Percentiles rank a stretch among this genome's conserved stretches.
Evolutionary conservation across 106 monocot species (phyloP).

Genomic region (Dendrobium huoshanense): DNA sequence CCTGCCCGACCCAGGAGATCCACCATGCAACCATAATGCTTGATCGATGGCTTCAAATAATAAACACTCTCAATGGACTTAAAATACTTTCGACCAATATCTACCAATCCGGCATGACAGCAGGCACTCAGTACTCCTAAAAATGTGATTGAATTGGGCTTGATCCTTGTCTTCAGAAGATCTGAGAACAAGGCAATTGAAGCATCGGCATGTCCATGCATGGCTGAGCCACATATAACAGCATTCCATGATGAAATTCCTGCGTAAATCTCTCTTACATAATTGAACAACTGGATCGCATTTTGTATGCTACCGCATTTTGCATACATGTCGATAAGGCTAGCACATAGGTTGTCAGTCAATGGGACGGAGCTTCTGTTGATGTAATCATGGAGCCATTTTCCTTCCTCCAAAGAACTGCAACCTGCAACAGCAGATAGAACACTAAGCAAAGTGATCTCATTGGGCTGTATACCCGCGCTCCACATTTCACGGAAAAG

Average conservation of each 20-base stretch:
- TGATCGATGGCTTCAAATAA: slow-evolving; percentile 39
- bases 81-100: slow-evolving; percentile 33
- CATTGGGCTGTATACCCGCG: slow-evolving; percentile 32
- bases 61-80: slow-evolving; percentile 44
- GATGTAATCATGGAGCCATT: slow-evolving; percentile 41
- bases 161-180: slow-evolving; percentile 26
- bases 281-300: slow-evolving; percentile 33
- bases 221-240: slow-evolving; percentile 50
- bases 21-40: slow-evolving; percentile 79
- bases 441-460: slow-evolving; percentile 50
- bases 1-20: slow-evolving; percentile 68
- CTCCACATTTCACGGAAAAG: slow-evolving; percentile 45
- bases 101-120: slow-evolving; percentile 59
- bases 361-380: slow-evolving; percentile 26
- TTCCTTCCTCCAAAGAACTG: slow-evolving; percentile 45
- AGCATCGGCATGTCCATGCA: slow-evolving; percentile 39
- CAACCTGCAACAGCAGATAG: slow-evolving; percentile 50
- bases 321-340: slow-evolving; percentile 68
- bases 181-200: slow-evolving; percentile 29
- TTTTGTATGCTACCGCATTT: slow-evolving; percentile 41
- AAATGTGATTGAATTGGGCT: slow-evolving; percentile 69
- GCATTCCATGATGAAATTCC: slow-evolving; percentile 69
- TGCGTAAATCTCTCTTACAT: slow-evolving; percentile 1
- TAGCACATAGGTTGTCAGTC: slow-evolving; percentile 43
- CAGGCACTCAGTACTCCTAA: slow-evolving; percentile 66